Conservation (phyloP, 768 basidiomycete species). For the Mycena chlorophos region DNA sequence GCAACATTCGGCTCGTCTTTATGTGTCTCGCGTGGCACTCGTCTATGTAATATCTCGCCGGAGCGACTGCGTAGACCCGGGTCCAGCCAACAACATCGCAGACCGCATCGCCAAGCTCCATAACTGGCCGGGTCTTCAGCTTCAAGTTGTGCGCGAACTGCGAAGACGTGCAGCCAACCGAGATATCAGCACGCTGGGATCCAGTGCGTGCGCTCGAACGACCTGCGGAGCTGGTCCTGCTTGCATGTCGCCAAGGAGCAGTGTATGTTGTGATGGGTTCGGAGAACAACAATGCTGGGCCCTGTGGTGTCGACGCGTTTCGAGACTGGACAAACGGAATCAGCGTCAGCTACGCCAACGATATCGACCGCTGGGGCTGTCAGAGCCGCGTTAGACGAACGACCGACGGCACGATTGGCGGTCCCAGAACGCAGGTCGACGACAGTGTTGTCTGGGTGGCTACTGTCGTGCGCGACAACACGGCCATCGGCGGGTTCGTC, state of each 20-base stretch:
- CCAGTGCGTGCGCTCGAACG: slow-evolving; percentile 73
- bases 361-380: slow-evolving; percentile 55
- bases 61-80: slow-evolving; percentile 38
- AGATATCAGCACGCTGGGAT: slow-evolving; percentile 81
- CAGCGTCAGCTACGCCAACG: slow-evolving; percentile 66
- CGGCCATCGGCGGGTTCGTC: slow-evolving; percentile 69
- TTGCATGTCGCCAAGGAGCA: slow-evolving; percentile 74
- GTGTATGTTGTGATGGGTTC: slow-evolving; percentile 63
- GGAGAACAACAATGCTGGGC: slow-evolving; percentile 83
- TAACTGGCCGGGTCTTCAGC: slow-evolving; percentile 62
- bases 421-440: slow-evolving; percentile 69
- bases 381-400: slow-evolving; percentile 72
- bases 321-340: slow-evolving; percentile 85
- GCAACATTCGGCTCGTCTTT: too few relatives aligned
- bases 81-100: slow-evolving; percentile 62
- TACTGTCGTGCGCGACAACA: slow-evolving; percentile 67
- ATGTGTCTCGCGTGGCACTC: too few relatives aligned
- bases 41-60: too few relatives aligned
- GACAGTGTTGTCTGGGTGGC: slow-evolving; percentile 78
- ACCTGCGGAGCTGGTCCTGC: slow-evolving; percentile 83
- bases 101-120: slow-evolving; percentile 66
- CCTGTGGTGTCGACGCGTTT: slow-evolving; percentile 63
- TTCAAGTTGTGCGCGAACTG: slow-evolving; percentile 65
- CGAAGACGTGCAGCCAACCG: slow-evolving; percentile 63
- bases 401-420: slow-evolving; percentile 79